phyloP scores from a whole-genome alignment of 345 rosid genomes.

The Durio zibethinus region DNA sequence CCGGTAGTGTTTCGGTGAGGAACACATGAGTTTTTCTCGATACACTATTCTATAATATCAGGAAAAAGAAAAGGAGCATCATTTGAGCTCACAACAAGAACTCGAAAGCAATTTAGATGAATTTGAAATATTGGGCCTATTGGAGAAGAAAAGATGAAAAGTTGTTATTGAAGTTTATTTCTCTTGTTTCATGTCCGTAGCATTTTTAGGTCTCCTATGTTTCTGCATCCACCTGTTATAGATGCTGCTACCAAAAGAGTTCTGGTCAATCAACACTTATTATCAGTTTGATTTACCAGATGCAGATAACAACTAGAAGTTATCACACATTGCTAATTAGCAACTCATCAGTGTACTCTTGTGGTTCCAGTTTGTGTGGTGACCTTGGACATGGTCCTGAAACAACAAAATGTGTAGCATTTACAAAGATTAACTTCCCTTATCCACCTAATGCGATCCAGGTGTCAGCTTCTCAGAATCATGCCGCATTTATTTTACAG shows the following conservation, averaged over 20 bases:
- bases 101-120: not conserved
- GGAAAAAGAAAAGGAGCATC: not conserved
- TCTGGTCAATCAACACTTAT: slow-evolving; percentile 16
- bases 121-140: not conserved
- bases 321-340: slow-evolving; percentile 83
- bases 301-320: slow-evolving; percentile 93
- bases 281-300: slow-evolving; percentile 44
- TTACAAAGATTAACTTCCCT: slow-evolving; percentile 69
- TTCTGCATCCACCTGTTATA: not conserved
- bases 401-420: slow-evolving; percentile 84
- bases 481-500: slow-evolving; percentile 78
- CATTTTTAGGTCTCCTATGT: not conserved
- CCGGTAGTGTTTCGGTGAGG: not conserved
- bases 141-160: not conserved
- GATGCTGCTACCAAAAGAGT: slow-evolving; percentile 3
- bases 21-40: not conserved
- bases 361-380: slow-evolving; percentile 86
- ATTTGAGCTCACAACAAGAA: not conserved
- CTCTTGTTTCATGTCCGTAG: not conserved
- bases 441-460: slow-evolving; percentile 55
- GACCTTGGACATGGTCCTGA: slow-evolving; percentile 95
- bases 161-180: not conserved
- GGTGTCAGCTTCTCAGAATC: slow-evolving; percentile 90
- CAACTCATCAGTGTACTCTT: slow-evolving; percentile 82
- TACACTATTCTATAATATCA: not conserved